Percentiles rank a stretch among this genome's conserved stretches.
phyloP scores from a whole-genome alignment of 441 rosid species.

The Monsonia emarginata region DNA sequence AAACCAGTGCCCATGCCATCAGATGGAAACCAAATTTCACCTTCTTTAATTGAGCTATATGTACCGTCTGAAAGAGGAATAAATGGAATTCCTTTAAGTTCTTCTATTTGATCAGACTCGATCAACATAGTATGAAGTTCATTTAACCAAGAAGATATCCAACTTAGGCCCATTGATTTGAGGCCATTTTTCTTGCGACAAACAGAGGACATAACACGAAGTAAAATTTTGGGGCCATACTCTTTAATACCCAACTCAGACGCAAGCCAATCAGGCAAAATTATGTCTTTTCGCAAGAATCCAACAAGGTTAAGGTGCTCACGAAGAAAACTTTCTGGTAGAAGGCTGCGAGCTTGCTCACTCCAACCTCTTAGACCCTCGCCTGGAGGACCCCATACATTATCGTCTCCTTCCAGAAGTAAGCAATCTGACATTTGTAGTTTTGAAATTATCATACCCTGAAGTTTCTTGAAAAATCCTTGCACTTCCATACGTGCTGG shows the following conservation, averaged over 20 bases:
- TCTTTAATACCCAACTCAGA: slow-evolving; percentile 73
- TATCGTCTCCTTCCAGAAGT: slow-evolving; percentile 64
- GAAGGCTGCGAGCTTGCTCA: slow-evolving; percentile 48
- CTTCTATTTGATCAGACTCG: slow-evolving; percentile 34
- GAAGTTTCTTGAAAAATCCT: slow-evolving; percentile 80
- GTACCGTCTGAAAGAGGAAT: slow-evolving; percentile 80
- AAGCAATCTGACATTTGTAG: slow-evolving; percentile 65
- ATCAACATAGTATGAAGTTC: slow-evolving; percentile 38
- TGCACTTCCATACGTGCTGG: slow-evolving; percentile 93
- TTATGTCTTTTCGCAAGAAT: slow-evolving; percentile 61
- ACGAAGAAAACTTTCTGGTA: slow-evolving; percentile 52
- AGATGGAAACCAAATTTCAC: slow-evolving; percentile 74
- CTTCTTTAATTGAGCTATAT: slow-evolving; percentile 60
- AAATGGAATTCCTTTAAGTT: slow-evolving; percentile 54
- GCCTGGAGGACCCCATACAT: slow-evolving; percentile 82
- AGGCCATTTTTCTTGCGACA: slow-evolving; percentile 46
- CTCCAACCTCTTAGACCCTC: slow-evolving; percentile 85
- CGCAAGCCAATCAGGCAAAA: slow-evolving; percentile 69
- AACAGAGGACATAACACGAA: slow-evolving; percentile 51
- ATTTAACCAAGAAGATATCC: slow-evolving; percentile 66
- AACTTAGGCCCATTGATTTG: slow-evolving; percentile 52
- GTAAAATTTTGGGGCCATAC: slow-evolving; percentile 64
- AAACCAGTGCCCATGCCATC: slow-evolving; percentile 29
- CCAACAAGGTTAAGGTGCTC: slow-evolving; percentile 77
- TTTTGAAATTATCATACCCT: slow-evolving; percentile 60